Conservation (phyloP, 208 protist genomes). For the Leishmania major region DNA sequence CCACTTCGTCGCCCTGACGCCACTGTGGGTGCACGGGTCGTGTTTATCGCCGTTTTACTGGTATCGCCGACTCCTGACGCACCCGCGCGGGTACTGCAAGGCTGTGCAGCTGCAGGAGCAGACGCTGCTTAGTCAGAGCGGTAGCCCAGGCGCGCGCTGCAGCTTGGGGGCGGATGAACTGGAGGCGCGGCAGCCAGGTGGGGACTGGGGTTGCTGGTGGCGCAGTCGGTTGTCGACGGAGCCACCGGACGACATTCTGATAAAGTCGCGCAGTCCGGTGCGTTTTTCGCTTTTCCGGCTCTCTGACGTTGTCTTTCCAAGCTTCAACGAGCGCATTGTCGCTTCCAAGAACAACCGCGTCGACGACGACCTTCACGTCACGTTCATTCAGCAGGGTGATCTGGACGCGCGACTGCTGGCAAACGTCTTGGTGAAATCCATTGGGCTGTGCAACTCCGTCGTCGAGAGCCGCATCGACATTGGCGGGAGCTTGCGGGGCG, state of each 20-base stretch:
- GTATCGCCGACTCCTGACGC: constrained; percentile 47
- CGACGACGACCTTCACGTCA: constrained; percentile 34
- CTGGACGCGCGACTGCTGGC: constrained; percentile 59
- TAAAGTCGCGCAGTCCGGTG: constrained; percentile 32
- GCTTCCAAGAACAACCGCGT: constrained; percentile 67
- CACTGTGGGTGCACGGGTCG: constrained; percentile 57
- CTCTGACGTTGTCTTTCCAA: constrained; percentile 65
- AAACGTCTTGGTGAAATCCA: constrained; percentile 49
- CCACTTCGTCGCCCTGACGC: constrained; percentile 65
- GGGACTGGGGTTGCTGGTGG: constrained; percentile 46
- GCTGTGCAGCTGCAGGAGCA: constrained; percentile 59
- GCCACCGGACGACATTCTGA: constrained; percentile 35
- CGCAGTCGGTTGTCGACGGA: constrained; percentile 43
- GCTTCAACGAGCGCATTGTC: constrained; percentile 50
- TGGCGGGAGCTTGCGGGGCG: constrained; percentile 41
- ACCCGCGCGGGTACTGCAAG: constrained; percentile 53
- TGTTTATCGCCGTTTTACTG: constrained; percentile 64
- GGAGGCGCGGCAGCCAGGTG: constrained; percentile 29
- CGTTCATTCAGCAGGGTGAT: constrained; percentile 33
- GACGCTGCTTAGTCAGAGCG: constrained; percentile 45
- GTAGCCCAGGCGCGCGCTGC: constrained; percentile 44
- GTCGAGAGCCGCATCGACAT: constrained; percentile 67
- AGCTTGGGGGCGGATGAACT: constrained; percentile 39
- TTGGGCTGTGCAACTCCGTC: constrained; percentile 58
- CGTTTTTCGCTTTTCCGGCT: constrained; percentile 67